Evolutionary conservation across 257 asterid species (phyloP), one percentile per base, ranked within the genome.

Genomic region (Jaltomata sinuosa): DNA sequence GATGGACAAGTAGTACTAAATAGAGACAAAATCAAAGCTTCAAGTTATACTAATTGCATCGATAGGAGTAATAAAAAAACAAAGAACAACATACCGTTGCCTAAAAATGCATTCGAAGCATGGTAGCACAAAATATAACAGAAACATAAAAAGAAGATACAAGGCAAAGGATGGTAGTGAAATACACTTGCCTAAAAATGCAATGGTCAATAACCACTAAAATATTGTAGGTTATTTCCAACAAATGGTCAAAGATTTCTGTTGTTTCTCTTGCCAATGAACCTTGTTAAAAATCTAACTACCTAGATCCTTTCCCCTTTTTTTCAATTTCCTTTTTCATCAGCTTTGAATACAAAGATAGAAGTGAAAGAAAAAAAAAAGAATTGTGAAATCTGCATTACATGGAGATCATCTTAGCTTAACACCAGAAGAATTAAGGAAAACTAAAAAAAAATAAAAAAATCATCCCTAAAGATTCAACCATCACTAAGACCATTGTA

Each of bases 321-420:
- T 6, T 16, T 52, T 50, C 18, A 8, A 47, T 62, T 64, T 32
- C 71, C 11, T 64, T 64, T 64, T 31, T 36, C 64, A 32, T 81
- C 36, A 74, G 69, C 21, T 69, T 83, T 81, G 36, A 84, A 81
- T 59, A 27, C 5, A 42, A 52, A 31, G 80, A 10, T 21, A 21
- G 74, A 83, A 65, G 14, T n/a, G 7, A 74, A 69, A 64, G 2
- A 72, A 22, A 84, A 22, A 3, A 22, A 74, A 76, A 47, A 47
- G 42, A 76, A 76, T 8, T 49, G 69, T 82, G 80, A 84, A 74
- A 79, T 87, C 67, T 87, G 85, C 88, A 83, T n/a, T 47, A 67
- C 74, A 65, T 36, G 52, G 52, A 80, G 83, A 34, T 21, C 53
- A 3, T 72, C 57, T 72, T 84, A 27, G 54, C 79, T 68, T 85